These are phyloP conservation scores for Arthrobotrys sphaeroides DNA, from an alignment of 2,329 filamentous ascomycete genomes.

Conservation along the genomic window DNA sequence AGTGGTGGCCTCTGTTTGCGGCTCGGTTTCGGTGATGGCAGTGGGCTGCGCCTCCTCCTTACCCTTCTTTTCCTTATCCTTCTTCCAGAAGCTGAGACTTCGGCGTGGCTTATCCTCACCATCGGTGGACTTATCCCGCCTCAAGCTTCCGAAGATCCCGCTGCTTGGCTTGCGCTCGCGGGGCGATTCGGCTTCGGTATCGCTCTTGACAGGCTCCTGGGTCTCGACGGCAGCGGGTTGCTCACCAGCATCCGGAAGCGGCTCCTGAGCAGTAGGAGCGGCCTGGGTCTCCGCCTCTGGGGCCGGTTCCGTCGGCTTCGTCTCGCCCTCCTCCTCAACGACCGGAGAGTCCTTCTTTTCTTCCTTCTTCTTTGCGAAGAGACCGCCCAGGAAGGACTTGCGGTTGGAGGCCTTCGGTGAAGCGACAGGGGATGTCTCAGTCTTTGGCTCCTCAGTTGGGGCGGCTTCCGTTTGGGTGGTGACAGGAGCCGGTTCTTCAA, in stretches of 20 bases:
- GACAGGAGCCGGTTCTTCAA: constrained; percentile 9
- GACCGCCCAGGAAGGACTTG: constrained; percentile 42
- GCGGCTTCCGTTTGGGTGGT: constrained; percentile 8
- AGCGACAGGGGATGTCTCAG: constrained; percentile 44
- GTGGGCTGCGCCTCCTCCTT: constrained; percentile 46
- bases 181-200: constrained; percentile 12
- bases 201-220: constrained; percentile 29
- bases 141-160: constrained; percentile 39
- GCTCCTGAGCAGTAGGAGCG: constrained; percentile 1
- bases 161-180: constrained; percentile 23
- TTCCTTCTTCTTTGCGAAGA: constrained; percentile 40
- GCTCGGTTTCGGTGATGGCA: constrained; percentile 34
- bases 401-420: constrained; percentile 43
- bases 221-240: constrained; percentile 8
- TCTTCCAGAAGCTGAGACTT: constrained; percentile 46
- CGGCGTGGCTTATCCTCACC: constrained; percentile 33
- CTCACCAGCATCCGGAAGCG: constrained; percentile 21
- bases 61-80: constrained; percentile 42
- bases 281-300: constrained; percentile 23
- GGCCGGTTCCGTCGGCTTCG: constrained; percentile 7
- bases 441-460: constrained; percentile 53
- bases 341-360: constrained; percentile 35
- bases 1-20: constrained; percentile 24
- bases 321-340: constrained; percentile 36
- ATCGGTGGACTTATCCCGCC: constrained; percentile 38